phyloP scores from a whole-genome alignment of 2,329 filamentous ascomycete genomes.

The Paecilomyces dactylethromorphus region DNA sequence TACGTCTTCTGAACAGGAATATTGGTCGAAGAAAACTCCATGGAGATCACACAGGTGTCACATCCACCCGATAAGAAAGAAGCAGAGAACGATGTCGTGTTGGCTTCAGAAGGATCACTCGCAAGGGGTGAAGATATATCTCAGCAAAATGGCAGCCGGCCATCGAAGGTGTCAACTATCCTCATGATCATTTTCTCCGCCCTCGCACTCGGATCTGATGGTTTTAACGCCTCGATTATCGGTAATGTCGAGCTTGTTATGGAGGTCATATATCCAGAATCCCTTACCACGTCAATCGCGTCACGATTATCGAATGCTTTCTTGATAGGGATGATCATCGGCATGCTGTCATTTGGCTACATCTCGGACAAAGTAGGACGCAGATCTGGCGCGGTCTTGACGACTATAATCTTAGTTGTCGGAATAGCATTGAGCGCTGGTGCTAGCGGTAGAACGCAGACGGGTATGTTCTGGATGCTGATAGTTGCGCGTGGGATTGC shows the following conservation, averaged over 20 bases:
- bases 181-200: slow-evolving; percentile 29
- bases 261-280: background rate
- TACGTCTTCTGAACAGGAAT: background rate
- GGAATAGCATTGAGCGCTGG: slow-evolving; percentile 45
- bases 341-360: slow-evolving; percentile 50
- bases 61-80: background rate
- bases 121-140: background rate
- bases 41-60: background rate
- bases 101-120: background rate
- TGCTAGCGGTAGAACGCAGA: slow-evolving; percentile 31
- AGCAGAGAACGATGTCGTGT: background rate
- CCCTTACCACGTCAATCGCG: background rate
- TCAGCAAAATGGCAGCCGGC: background rate
- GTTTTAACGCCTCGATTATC: slow-evolving; percentile 30
- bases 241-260: slow-evolving; percentile 37
- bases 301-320: slow-evolving; percentile 18
- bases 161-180: slow-evolving; percentile 18
- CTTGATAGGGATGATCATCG: slow-evolving; percentile 52
- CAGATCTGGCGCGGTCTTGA: slow-evolving; percentile 42
- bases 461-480: slow-evolving; percentile 31
- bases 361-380: slow-evolving; percentile 46
- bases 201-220: slow-evolving; percentile 28
- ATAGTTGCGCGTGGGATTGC: slow-evolving; percentile 40
- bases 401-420: slow-evolving; percentile 42
- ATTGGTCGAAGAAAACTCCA: background rate